Base-by-base conservation (phyloP, 1,139 yeast species). In the Diutina neorugosa region DNA sequence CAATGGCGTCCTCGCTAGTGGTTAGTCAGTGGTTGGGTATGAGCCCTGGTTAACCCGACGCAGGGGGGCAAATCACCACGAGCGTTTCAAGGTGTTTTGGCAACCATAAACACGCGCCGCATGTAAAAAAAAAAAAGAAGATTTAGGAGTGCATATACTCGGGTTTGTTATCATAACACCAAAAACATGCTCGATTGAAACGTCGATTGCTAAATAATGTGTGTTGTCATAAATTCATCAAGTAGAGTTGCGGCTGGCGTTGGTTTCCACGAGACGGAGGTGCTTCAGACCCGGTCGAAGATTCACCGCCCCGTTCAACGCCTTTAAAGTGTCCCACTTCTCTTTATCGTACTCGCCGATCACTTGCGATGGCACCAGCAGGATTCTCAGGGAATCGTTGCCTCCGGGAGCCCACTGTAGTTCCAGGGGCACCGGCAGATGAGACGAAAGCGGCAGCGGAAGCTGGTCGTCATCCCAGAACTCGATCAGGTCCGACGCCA, bases 291-390 rank as follows among this genome's bases (percentile, higher is more conserved):
- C 25, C 50, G 27, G 50, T 46, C 50, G 50, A 16, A 16, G 14
- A 12, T 16, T 12, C n/a, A 16, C 50, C n/a, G 27, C 40, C 37
- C 37, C 37, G 18, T 27, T 6, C 4, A 68, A 58, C 31, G 64
- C 67, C 59, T 76, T 74, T 56, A 81, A 66, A 0, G 80, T 77
- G 54, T 75, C 67, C 86, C 86, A 81, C 62, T 82, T 82, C 62
- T 82, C 87, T 58, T 76, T 67, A 60, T 82, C 87, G 60, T 82
- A 82, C 60, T 80, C 81, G 0, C 86, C 86, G 53, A 81, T 74
- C 2, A 79, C 81, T 12, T 76, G 81, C 55, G 82, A 74, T 0
- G 86, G 86, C 46, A 78, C 69, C 1, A 81, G 73, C 56, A 78
- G 77, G 16, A 70, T 67, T 37, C 77, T 64, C 2, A 27, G 40